Conservation (phyloP, 1,284 basidiomycete genomes). For the Schizophyllum amplum region DNA sequence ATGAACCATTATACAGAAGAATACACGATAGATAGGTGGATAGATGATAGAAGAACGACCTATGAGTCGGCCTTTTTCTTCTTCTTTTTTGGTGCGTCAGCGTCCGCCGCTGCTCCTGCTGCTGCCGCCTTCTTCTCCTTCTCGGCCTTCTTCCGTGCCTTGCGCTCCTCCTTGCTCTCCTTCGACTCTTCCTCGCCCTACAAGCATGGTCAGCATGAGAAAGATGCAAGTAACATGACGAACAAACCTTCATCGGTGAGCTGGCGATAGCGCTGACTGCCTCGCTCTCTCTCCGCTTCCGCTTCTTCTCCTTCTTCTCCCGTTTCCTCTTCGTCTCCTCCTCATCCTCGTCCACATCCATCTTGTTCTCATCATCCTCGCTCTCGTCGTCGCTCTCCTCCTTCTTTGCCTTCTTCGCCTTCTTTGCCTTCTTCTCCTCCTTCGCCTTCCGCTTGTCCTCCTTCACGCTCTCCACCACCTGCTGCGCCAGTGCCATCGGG, state of each 20-base stretch:
- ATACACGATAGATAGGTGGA: conserved; percentile 6
- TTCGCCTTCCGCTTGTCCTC: conserved; percentile 71
- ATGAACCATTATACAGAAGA: no score
- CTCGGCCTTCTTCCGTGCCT: conserved; percentile 63
- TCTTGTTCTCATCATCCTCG: conserved; percentile 32
- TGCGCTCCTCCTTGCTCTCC: conserved; percentile 66
- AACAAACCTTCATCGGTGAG: conserved; percentile 29
- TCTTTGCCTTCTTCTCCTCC: conserved; percentile 70
- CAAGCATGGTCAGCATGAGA: conserved; percentile 5
- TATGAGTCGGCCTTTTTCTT: conserved; percentile 60
- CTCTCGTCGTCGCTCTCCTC: conserved; percentile 28
- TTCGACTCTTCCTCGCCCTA: conserved; percentile 22
- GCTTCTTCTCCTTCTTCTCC: conserved; percentile 59
- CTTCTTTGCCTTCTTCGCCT: conserved; percentile 55
- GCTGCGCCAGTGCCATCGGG: conserved; percentile 55
- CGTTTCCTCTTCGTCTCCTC: conserved; percentile 41
- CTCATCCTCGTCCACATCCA: conserved; percentile 40
- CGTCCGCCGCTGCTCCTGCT: conserved; percentile 28
- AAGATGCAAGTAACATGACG: conserved; percentile 2
- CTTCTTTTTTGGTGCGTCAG: conserved; percentile 57
- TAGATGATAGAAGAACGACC: neutral
- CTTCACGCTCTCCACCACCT: conserved; percentile 67
- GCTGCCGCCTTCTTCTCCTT: conserved; percentile 63
- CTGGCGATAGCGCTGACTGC: conserved; percentile 25
- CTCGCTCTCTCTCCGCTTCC: conserved; percentile 63